A percentile compares a stretch with the other conserved stretches of the same genome.
Conservation (phyloP, 306 rosid species). For the Cucurbita ficifolia region DNA sequence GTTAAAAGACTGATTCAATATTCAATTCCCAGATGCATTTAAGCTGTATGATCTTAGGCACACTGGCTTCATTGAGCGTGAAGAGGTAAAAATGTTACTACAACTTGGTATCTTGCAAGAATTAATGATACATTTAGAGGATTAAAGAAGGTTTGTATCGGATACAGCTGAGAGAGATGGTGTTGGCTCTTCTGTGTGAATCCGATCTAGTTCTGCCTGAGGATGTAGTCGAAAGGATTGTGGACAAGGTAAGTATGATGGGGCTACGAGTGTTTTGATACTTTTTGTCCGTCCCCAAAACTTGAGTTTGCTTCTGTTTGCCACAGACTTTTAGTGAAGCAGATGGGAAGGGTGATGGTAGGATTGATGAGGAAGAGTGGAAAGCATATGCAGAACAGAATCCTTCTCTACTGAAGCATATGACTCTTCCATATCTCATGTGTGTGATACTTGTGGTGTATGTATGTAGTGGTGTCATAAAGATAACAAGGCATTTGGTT, state of each 20-base stretch:
- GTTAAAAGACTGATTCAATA: neutral
- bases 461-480: neutral
- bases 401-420: conserved; percentile 50
- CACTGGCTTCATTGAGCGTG: conserved; percentile 45
- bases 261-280: neutral
- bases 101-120: neutral
- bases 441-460: neutral
- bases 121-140: neutral
- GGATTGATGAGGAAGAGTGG: conserved; percentile 60
- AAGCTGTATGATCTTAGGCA: conserved; percentile 51
- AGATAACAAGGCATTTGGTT: neutral
- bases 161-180: conserved; percentile 56
- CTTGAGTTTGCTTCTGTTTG: neutral
- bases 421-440: conserved; percentile 53
- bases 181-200: conserved; percentile 46
- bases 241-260: conserved; percentile 35
- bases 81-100: conserved; percentile 22
- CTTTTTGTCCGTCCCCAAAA: neutral
- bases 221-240: conserved; percentile 40
- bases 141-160: neutral
- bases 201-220: conserved; percentile 34
- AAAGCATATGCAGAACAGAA: conserved; percentile 31
- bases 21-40: conserved; percentile 42
- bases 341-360: conserved; percentile 55
- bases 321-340: conserved; percentile 57